Percentiles rank a stretch among this genome's conserved stretches.
These are phyloP conservation scores for Collybia sordida DNA, from an alignment of 768 basidiomycete species.

Conservation along the genomic window DNA sequence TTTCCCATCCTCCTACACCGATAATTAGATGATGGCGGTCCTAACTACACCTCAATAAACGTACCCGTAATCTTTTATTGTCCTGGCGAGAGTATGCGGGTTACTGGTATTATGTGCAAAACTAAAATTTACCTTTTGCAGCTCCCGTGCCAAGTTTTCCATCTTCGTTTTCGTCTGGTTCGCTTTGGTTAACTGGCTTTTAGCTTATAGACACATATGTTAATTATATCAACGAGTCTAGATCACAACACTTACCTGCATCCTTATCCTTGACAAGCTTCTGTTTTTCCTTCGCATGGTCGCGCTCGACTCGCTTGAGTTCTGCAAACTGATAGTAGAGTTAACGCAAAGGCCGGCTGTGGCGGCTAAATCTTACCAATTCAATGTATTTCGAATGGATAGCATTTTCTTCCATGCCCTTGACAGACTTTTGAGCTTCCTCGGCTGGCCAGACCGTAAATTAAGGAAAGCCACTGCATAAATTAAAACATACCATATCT, in stretches of 20 bases:
- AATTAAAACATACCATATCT: constrained; percentile 57
- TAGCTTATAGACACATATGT: constrained; percentile 46
- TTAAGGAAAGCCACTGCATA: constrained; percentile 13
- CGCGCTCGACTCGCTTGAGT: constrained; percentile 81
- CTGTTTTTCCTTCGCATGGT: constrained; percentile 91
- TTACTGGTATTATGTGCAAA: background rate
- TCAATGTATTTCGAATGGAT: constrained; percentile 89
- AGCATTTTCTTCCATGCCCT: constrained; percentile 78
- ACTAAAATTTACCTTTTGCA: constrained; percentile 71
- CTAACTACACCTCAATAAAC: constrained; percentile 21
- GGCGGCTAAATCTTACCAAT: constrained; percentile 52
- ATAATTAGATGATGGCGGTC: constrained; percentile 14
- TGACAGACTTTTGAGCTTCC: constrained; percentile 85
- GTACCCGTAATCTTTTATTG: constrained; percentile 82
- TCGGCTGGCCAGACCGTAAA: constrained; percentile 53
- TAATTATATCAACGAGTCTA: constrained; percentile 6
- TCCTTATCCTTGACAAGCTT: constrained; percentile 91
- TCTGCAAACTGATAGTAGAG: constrained; percentile 71
- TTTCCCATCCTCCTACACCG: constrained; percentile 77
- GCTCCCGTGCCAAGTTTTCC: constrained; percentile 85
- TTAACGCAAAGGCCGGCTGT: constrained; percentile 11
- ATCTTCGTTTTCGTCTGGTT: constrained; percentile 89
- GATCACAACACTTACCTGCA: constrained; percentile 52
- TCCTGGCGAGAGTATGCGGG: constrained; percentile 49
- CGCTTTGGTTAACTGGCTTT: constrained; percentile 81